A percentile compares a stretch with the other conserved stretches of the same genome.
Evolutionary conservation across 805 yeast species (phyloP).

Genomic region (Kluyveromyces siamensis): DNA sequence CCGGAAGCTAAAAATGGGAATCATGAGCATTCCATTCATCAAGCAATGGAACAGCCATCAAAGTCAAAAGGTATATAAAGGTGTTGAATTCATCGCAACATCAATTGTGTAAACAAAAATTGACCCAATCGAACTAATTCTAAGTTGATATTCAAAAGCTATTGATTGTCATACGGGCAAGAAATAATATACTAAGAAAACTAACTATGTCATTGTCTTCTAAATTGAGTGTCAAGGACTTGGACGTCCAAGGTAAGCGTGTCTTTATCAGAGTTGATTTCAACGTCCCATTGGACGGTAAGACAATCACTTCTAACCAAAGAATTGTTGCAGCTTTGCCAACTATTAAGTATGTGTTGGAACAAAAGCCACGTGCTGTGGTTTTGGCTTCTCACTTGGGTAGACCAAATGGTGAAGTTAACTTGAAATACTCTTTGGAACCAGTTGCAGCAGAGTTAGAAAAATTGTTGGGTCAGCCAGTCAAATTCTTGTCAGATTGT

Average conservation of each 20-base stretch:
- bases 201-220: conserved; percentile 77
- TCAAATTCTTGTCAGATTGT: conserved; percentile 78
- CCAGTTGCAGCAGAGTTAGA: conserved; percentile 91
- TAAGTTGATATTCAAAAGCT: too few species aligned
- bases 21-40: neutral
- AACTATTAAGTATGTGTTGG: conserved; percentile 90
- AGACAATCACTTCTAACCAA: conserved; percentile 97
- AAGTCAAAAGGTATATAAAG: neutral
- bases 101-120: neutral
- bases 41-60: neutral
- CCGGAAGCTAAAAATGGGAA: neutral
- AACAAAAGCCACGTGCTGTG: conserved; percentile 83
- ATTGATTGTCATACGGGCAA: too few species aligned
- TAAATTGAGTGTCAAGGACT: conserved; percentile 88
- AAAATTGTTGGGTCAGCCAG: conserved; percentile 63
- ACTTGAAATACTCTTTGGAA: conserved; percentile 78
- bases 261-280: conserved; percentile 98
- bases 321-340: conserved; percentile 99
- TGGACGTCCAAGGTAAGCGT: conserved; percentile 79
- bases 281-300: conserved; percentile 92
- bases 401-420: conserved; percentile 94
- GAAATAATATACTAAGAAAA: neutral
- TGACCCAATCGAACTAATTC: too few species aligned
- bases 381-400: conserved; percentile 96
- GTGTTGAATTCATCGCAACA: neutral